phyloP scores from a whole-genome alignment of 768 basidiomycete species.

The Polyporus arcularius region DNA sequence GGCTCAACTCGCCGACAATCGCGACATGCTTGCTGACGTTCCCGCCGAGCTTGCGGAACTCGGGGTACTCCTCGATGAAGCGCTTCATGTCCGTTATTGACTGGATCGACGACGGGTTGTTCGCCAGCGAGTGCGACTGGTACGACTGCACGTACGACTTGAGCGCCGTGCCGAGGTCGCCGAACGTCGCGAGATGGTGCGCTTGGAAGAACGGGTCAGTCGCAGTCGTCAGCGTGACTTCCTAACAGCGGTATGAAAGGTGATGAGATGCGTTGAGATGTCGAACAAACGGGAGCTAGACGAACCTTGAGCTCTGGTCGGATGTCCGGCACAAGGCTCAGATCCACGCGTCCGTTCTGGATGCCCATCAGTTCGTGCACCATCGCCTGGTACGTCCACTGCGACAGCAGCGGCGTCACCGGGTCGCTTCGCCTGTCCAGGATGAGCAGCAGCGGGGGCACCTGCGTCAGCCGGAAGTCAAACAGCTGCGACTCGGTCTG shows the following conservation, averaged over 20 bases:
- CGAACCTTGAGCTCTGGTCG: slow-evolving; percentile 81
- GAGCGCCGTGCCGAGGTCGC: slow-evolving; percentile 90
- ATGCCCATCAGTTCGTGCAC: slow-evolving; percentile 95
- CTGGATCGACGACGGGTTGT: slow-evolving; percentile 80
- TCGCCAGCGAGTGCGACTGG: slow-evolving; percentile 76
- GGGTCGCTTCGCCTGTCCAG: slow-evolving; percentile 97
- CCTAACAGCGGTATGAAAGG: slow-evolving; percentile 45
- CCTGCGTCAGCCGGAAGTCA: slow-evolving; percentile 88
- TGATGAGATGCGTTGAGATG: not conserved
- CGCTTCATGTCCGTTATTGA: slow-evolving; percentile 97
- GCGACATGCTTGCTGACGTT: slow-evolving; percentile 99
- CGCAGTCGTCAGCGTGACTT: slow-evolving; percentile 88
- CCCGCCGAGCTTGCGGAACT: slow-evolving; percentile 93
- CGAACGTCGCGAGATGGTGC: slow-evolving; percentile 91
- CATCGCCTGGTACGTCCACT: slow-evolving; percentile 99
- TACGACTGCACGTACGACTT: slow-evolving; percentile 95
- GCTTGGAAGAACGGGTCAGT: slow-evolving; percentile 94
- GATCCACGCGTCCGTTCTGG: slow-evolving; percentile 88
- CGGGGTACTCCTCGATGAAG: slow-evolving; percentile 97
- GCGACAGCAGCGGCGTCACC: slow-evolving; percentile 91
- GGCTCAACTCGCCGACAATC: slow-evolving; percentile 92
- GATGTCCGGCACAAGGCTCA: slow-evolving; percentile 83
- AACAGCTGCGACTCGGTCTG: slow-evolving; percentile 82
- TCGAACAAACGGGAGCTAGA: not conserved
- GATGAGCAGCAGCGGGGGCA: slow-evolving; percentile 86